Percentiles rank a stretch among this genome's conserved stretches.
These are phyloP conservation scores for Lablab purpureus DNA, from an alignment of 306 rosid genomes.

Conservation along the genomic window DNA sequence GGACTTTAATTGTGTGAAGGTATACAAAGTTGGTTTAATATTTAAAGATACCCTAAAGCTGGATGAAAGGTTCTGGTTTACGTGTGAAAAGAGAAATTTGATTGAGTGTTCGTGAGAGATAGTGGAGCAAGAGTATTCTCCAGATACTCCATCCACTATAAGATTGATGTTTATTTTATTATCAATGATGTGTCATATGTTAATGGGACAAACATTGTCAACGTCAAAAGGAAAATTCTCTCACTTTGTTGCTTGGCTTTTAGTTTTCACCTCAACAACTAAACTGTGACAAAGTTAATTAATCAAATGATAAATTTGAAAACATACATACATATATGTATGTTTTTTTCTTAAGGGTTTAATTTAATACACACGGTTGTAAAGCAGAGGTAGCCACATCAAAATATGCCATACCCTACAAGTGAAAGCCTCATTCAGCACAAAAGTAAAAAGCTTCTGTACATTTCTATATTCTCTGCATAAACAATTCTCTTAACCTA, in stretches of 20 bases:
- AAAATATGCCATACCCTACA: conserved; percentile 9
- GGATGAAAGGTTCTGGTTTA: conserved; percentile 14
- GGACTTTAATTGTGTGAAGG: conserved; percentile 1
- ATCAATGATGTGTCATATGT: neutral
- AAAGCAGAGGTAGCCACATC: conserved; percentile 11
- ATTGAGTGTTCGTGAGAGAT: conserved; percentile 34
- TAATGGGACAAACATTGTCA: conserved; percentile 16
- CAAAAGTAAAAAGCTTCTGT: conserved; percentile 5
- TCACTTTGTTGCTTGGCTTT: neutral
- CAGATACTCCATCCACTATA: conserved; percentile 42
- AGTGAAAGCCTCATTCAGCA: neutral
- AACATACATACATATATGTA: too few relatives aligned
- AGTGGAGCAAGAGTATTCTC: conserved; percentile 37
- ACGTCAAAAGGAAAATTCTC: conserved; percentile 8
- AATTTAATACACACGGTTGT: neutral
- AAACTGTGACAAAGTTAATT: too few relatives aligned
- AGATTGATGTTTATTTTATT: neutral
- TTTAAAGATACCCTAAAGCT: conserved; percentile 34
- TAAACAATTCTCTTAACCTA: neutral
- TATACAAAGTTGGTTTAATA: neutral
- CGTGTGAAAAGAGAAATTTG: conserved; percentile 45
- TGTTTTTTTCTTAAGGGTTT: neutral
- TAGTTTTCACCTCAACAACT: neutral
- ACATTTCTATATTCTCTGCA: neutral
- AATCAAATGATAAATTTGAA: too few relatives aligned